Evolutionary conservation across 2,329 filamentous ascomycete genomes (phyloP), one percentile per base, ranked within the genome.

Genomic region (Alternaria arborescens): DNA sequence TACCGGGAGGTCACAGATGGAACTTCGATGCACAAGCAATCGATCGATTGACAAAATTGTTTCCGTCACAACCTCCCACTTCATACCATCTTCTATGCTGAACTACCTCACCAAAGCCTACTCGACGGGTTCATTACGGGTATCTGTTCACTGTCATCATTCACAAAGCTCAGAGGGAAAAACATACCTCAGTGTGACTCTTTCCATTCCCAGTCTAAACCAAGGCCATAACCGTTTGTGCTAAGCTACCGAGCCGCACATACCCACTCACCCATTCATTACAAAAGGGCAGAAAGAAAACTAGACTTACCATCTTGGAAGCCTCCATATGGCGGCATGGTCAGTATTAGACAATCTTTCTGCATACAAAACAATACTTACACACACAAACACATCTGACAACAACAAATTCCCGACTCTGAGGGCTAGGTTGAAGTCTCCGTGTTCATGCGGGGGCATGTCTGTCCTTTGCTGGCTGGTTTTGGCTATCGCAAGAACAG

Each of bases 361-460:
- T 36, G 5, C 32, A 11, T 7, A 6, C 11, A 24, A 42, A 42
- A 16, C 8, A 41, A 41, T 12, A 58, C 16, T n/a, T 79, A 84
- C 16, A 36, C 70, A 71, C 55, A 81, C 77, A 6, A 75, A 61
- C 38, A 70, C 75, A 8, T 30, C 64, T 3, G 71, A 72, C 47
- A 79, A 80, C 53, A 68, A 66, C 4, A 79, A 79, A 47, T 65
- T 83, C 3, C 59, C 58, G 12, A 56, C 61, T 7, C 69, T 80
- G 3, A 81, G 82, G 40, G 83, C 76, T 1, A 68, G 66, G 30
- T 48, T 10, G 12, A 22, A 32, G 46, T 34, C 20, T 34, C 28
- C 11, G 24, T 34, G 46, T 48, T 32, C 18, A n/a, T 48, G 30
- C 12, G 28, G 18, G 30, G 20, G 44, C 16, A 32, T 22, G 12